Evolutionary conservation across 768 basidiomycete genomes (phyloP), one percentile per base, ranked within the genome.

Genomic region (Lepiota venenata): DNA sequence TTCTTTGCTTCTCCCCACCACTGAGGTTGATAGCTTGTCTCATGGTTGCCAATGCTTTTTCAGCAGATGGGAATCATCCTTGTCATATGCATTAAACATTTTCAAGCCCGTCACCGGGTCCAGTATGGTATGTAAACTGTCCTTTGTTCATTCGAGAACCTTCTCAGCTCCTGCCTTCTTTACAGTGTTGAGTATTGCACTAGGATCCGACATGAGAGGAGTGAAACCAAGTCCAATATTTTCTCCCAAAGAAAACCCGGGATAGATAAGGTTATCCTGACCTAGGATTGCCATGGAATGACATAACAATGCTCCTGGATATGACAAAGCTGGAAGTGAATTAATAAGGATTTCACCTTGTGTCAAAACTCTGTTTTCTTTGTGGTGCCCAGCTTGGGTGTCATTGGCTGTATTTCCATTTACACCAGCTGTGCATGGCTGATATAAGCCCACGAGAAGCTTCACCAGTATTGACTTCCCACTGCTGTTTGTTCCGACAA

Each of bases 1-100:
- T 56, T 1, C 77, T 70, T 61, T 82, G 82, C 42, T 63, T 73
- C 60, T 82, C 80, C 2, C 78, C 80, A 18, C 70, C 76, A 47
- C 74, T 70, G 43, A 77, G 56, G 53, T 67, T 55, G 52, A 69
- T 60, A 50, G 63, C 47, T 61, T 69, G 67, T 25, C 47, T 42
- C 18, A 69, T n/a, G n/a, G n/a, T n/a, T n/a, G n/a, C n/a, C n/a
- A n/a, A n/a, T n/a, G 25, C 40, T 62, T 55, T 20, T 66, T 57
- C 49, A 69, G 52, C 42, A 64, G 1, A 68, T n/a, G n/a, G n/a
- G n/a, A n/a, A n/a, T n/a, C n/a, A n/a, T n/a, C n/a, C n/a, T n/a
- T n/a, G n/a, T n/a, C 58, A 1, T 7, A 14, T 16, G 75, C 40
- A 7, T 73, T 74, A 47, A 67, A 45, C 0, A 57, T 44, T 6